These are phyloP conservation scores for Cytospora piceae DNA, from an alignment of 2,329 filamentous ascomycete species.

Conservation along the genomic window DNA sequence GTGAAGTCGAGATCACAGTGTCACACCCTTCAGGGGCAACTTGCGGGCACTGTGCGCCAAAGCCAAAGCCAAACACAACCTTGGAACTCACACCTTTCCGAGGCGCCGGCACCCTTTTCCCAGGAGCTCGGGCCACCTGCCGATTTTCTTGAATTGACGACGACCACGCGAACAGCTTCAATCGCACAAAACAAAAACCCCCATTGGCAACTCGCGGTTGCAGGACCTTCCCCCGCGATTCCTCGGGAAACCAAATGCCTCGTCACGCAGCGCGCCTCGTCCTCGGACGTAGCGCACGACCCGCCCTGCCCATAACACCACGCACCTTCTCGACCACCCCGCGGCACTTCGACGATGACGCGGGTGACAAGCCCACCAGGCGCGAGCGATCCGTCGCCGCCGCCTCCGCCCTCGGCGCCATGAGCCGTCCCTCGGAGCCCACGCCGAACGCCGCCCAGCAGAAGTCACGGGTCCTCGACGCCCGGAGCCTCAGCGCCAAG, in stretches of 20 bases:
- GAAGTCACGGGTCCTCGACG: not conserved
- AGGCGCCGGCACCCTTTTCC: not conserved
- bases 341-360: constrained; percentile 18
- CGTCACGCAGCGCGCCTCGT: constrained; percentile 30
- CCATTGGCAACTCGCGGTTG: constrained; percentile 1
- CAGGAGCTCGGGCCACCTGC: constrained; percentile 18
- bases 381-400: constrained; percentile 27
- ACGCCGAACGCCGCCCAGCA: not conserved
- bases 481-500: not conserved
- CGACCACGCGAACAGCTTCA: constrained; percentile 15
- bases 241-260: constrained; percentile 25
- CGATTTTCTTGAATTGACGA: constrained; percentile 18
- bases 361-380: constrained; percentile 21
- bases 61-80: not conserved
- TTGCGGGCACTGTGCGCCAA: not conserved
- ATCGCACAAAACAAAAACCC: not conserved
- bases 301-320: constrained; percentile 6
- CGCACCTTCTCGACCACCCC: constrained; percentile 27
- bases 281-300: constrained; percentile 28
- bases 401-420: constrained; percentile 28
- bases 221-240: not conserved
- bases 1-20: not conserved
- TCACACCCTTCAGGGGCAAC: not conserved
- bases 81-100: too few relatives aligned
- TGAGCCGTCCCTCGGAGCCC: constrained; percentile 17